A percentile compares a stretch with the other conserved stretches of the same genome.
phyloP scores from a whole-genome alignment of 2,329 filamentous ascomycete genomes.

The Magnaporthiopsis rhizophila region DNA sequence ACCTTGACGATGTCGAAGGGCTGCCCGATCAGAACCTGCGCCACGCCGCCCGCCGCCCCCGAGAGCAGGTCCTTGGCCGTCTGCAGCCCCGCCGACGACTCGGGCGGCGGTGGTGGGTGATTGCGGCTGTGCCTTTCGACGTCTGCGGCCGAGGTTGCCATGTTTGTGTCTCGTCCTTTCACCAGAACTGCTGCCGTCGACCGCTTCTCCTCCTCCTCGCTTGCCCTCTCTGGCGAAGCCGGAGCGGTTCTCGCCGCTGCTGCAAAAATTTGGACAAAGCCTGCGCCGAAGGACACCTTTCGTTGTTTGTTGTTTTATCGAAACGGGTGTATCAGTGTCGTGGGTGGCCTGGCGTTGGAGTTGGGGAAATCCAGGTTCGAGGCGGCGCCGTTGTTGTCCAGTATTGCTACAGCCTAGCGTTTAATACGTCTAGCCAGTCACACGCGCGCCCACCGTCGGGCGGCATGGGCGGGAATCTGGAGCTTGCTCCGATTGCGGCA shows the following conservation, averaged over 20 bases:
- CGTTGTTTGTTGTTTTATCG: background rate
- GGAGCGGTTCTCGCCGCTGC: background rate
- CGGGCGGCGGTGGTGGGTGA: slow-evolving; percentile 14
- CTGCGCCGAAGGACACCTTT: background rate
- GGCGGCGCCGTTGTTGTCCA: no score
- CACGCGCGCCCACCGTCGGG: no score
- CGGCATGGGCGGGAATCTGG: background rate
- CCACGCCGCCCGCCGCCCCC: slow-evolving; percentile 83
- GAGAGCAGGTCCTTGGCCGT: slow-evolving; percentile 85
- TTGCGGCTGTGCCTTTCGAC: slow-evolving; percentile 26
- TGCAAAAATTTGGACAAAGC: background rate
- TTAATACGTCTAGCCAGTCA: background rate
- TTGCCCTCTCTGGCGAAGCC: background rate
- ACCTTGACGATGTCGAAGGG: slow-evolving; percentile 95
- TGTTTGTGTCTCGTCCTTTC: slow-evolving; percentile 13
- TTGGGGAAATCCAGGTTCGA: background rate
- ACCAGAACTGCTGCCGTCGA: background rate
- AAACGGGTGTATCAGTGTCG: background rate
- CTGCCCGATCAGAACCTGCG: slow-evolving; percentile 82
- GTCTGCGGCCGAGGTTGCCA: slow-evolving; percentile 29
- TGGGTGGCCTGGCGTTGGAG: background rate
- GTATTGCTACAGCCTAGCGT: background rate
- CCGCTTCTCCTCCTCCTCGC: background rate
- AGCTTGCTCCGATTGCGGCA: background rate
- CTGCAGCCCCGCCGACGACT: slow-evolving; percentile 29